Base-by-base conservation (phyloP, 768 basidiomycete species). In the Leccinellum rugosiceps region DNA sequence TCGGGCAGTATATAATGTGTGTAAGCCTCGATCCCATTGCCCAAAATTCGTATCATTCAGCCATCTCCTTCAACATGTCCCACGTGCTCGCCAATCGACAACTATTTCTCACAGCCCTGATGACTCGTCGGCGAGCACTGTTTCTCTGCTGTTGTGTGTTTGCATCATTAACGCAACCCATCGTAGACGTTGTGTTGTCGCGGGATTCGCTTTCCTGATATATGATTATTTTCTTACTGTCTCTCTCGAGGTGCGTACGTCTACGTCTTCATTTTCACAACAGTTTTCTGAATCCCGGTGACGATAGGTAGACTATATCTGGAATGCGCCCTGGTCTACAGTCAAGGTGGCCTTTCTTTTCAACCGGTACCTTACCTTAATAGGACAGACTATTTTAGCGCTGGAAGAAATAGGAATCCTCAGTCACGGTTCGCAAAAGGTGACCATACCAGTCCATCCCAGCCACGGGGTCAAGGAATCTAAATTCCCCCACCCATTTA, bases 311-410 rank as follows among this genome's bases (percentile, higher is more conserved):
- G 50, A 43, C 10, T 45, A 57, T 21, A 45, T 53, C 3, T 61
- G 62, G 57, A 23, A 14, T 9, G 26, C 50, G 1, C 62, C 21
- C 30, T 60, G 62, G 59, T 8, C 10, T 9, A 5, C 45, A 17
- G 53, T 52, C 5, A 63, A 66, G 35, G 23, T 35, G 13, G 19
- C 57, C 8, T 66, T 65, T 43, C 58, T 65, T 3, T 15, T 63
- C 55, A 66, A 63, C 28, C 64, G 64, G n/a, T 65, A 65, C 10
- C 47, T 43, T 0, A 61, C 52, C 14, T 21, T 66, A 21, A 25
- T 51, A 14, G 56, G 55, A n/a, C 65, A 64, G 19, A 32, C 57
- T 0, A 3, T 54, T 1, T 25, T 61, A 14, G 47, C 21, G 11
- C 31, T 66, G 4, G 55, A 64, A 30, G 65, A 66, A 44, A 8